phyloP scores from a whole-genome alignment of 768 basidiomycete species.

The Tylopilus subfusipes region DNA sequence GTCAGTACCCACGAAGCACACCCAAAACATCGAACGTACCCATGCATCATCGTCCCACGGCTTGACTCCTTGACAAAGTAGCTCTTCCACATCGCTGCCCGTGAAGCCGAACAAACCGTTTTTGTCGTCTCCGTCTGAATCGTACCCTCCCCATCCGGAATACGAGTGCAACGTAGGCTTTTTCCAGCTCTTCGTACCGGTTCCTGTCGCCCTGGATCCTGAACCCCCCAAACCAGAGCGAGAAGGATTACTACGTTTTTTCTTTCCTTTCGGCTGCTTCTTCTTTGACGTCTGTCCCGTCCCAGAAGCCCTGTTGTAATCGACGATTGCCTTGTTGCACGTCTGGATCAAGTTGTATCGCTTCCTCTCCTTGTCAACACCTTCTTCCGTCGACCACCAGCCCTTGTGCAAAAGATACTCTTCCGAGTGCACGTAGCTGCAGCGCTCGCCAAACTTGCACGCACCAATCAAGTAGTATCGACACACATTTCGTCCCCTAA shows the following conservation, averaged over 20 bases:
- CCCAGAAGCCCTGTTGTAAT: not conserved
- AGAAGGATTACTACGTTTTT: not conserved
- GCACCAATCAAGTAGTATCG: conserved; percentile 36
- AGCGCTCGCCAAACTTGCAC: conserved; percentile 41
- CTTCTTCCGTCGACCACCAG: conserved; percentile 41
- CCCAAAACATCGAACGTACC: conserved; percentile 30
- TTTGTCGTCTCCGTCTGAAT: not conserved
- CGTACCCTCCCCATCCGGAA: not conserved
- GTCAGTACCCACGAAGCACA: conserved; percentile 1
- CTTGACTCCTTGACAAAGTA: conserved; percentile 39
- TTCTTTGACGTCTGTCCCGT: not conserved
- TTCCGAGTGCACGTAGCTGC: conserved; percentile 49
- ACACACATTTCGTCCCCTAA: conserved; percentile 54
- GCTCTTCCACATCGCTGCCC: conserved; percentile 32
- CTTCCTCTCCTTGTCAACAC: conserved; percentile 1
- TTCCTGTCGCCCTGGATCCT: too few species aligned
- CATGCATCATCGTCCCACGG: conserved; percentile 45
- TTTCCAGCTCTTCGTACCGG: too few species aligned
- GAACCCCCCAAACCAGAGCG: not conserved
- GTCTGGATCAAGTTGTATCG: not conserved
- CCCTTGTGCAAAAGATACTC: conserved; percentile 41
- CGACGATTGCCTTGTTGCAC: not conserved
- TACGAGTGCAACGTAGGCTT: not conserved
- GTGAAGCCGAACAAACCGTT: conserved; percentile 28
- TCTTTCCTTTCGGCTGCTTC: conserved; percentile 1